Evolutionary conservation across 1,284 basidiomycete genomes (phyloP).

Genomic region (Marasmius tenuissimus): DNA sequence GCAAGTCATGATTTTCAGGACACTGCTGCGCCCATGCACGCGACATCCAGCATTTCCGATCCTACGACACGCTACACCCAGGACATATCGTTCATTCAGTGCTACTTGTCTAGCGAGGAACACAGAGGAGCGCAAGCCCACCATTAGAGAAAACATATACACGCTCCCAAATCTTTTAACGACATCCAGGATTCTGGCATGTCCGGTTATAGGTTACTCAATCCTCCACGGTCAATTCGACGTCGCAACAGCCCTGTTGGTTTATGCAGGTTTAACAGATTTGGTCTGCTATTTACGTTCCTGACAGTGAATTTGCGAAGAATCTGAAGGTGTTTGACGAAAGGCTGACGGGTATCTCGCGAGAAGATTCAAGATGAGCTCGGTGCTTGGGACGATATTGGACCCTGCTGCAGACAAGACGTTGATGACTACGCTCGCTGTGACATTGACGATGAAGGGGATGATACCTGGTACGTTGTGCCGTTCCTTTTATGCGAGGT

Average conservation of each 20-base stretch:
- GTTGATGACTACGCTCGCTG: conserved; percentile 92
- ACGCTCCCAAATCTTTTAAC: conserved; percentile 94
- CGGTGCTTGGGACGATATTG: conserved; percentile 91
- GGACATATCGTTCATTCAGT: not conserved
- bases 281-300: conserved; percentile 54
- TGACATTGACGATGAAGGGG: conserved; percentile 82
- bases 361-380: conserved; percentile 79
- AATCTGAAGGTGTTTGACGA: conserved; percentile 1
- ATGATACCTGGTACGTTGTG: conserved; percentile 75
- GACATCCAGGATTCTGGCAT: conserved; percentile 81
- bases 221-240: conserved; percentile 84
- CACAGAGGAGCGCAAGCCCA: conserved; percentile 3
- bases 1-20: not conserved
- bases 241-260: conserved; percentile 79
- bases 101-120: not conserved
- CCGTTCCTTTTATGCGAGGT: not conserved
- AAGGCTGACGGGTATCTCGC: conserved; percentile 93
- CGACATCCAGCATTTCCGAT: not conserved
- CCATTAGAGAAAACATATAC: conserved; percentile 81
- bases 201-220: conserved; percentile 90
- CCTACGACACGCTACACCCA: not conserved
- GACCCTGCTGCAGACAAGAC: conserved; percentile 98
- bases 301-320: conserved; percentile 2
- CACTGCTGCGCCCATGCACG: not conserved
- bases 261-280: conserved; percentile 90